Conservation (phyloP, 352 stramenopile species). For the Globisporangium splendens region DNA sequence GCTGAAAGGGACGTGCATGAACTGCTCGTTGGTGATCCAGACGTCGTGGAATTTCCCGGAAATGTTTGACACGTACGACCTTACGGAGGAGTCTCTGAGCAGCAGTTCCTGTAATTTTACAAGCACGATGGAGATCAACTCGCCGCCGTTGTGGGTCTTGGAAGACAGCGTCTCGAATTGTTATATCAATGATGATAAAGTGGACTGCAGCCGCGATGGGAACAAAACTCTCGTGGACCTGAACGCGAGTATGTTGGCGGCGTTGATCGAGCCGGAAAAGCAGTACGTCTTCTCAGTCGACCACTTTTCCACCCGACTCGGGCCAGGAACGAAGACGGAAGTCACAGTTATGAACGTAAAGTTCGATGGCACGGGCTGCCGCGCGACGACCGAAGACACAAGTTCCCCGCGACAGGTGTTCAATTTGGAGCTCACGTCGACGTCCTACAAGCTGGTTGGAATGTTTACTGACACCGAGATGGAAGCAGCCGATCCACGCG, state of each 20-base stretch:
- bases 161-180: constrained; percentile 36
- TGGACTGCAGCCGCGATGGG: constrained; percentile 43
- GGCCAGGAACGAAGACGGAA: constrained; percentile 57
- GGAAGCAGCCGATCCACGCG: constrained; percentile 34
- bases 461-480: constrained; percentile 50
- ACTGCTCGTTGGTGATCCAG: constrained; percentile 54
- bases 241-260: constrained; percentile 25
- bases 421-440: constrained; percentile 46
- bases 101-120: constrained; percentile 42
- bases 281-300: constrained; percentile 55
- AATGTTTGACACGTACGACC: constrained; percentile 61
- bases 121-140: constrained; percentile 39
- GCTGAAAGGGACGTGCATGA: constrained; percentile 65
- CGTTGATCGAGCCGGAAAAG: constrained; percentile 35
- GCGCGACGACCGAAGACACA: constrained; percentile 18
- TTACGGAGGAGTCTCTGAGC: constrained; percentile 37
- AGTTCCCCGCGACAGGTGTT: constrained; percentile 43
- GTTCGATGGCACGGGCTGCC: constrained; percentile 56
- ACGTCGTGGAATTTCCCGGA: constrained; percentile 73
- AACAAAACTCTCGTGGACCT: constrained; percentile 58
- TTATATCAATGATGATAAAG: constrained; percentile 19
- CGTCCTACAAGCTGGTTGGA: constrained; percentile 54
- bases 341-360: constrained; percentile 43
- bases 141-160: constrained; percentile 58
- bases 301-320: constrained; percentile 52